phyloP scores from a whole-genome alignment of 176 grass and related monocot species.

The Tuctoria greenei region DNA sequence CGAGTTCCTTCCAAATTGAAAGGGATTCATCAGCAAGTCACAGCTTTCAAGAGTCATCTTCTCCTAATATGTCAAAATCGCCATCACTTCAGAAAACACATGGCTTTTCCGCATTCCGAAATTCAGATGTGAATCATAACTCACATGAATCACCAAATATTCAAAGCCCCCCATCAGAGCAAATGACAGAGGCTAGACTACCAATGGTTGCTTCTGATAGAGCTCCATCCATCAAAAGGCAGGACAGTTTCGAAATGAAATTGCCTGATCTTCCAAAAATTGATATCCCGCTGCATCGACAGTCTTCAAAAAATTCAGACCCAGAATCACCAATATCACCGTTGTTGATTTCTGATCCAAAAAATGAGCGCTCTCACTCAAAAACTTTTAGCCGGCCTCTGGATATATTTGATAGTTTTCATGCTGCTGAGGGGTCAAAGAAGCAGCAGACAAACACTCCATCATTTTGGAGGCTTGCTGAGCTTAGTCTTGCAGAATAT shows the following conservation, averaged over 20 bases:
- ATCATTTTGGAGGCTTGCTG: slow-evolving; percentile 86
- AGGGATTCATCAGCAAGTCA: slow-evolving; percentile 76
- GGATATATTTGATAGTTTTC: slow-evolving; percentile 66
- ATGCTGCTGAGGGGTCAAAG: slow-evolving; percentile 49
- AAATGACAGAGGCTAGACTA: slow-evolving; percentile 61
- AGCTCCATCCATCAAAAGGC: slow-evolving; percentile 86
- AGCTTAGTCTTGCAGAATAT: slow-evolving; percentile 90
- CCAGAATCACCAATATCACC: slow-evolving; percentile 98
- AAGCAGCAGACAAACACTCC: slow-evolving; percentile 53
- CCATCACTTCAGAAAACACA: slow-evolving; percentile 86
- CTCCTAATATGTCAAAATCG: slow-evolving; percentile 93
- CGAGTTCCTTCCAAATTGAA: slow-evolving; percentile 65
- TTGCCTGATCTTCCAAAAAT: slow-evolving; percentile 98
- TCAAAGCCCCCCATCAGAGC: slow-evolving; percentile 85
- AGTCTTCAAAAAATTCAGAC: slow-evolving; percentile 77
- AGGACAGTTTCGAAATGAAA: slow-evolving; percentile 87
- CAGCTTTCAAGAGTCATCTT: slow-evolving; percentile 78
- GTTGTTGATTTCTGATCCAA: slow-evolving; percentile 87
- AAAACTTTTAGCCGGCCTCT: slow-evolving; percentile 92
- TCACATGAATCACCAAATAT: slow-evolving; percentile 83
- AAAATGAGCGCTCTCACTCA: slow-evolving; percentile 96
- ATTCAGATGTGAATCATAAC: slow-evolving; percentile 79
- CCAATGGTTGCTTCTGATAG: slow-evolving; percentile 61
- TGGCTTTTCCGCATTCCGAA: slow-evolving; percentile 63
- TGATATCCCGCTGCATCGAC: slow-evolving; percentile 63